Conservation (phyloP, 495 filamentous ascomycete species). For the Trichocladium antarcticum region DNA sequence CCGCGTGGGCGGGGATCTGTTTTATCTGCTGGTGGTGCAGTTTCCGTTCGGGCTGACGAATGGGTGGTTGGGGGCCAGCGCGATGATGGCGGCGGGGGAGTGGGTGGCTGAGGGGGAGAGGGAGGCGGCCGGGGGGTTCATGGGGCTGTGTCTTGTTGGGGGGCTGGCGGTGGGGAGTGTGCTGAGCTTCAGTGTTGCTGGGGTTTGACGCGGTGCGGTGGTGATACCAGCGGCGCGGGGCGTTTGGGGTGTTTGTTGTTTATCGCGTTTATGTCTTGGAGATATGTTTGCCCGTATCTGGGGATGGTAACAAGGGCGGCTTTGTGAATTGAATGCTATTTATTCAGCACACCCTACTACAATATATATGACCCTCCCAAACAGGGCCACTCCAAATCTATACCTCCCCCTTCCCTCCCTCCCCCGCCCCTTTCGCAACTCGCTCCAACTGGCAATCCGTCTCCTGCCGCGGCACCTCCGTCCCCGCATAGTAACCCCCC, state of each 20-base stretch:
- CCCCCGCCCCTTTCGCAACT: too few relatives aligned
- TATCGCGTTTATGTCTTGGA: background rate
- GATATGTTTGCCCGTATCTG: too few relatives aligned
- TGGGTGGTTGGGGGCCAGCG: conserved; percentile 70
- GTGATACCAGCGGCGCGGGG: too few relatives aligned
- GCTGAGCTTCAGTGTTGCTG: conserved; percentile 66
- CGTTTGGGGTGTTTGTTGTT: background rate
- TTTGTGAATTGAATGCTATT: too few relatives aligned
- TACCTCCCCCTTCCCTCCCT: background rate
- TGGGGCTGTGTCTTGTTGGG: conserved; percentile 76
- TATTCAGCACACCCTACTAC: too few relatives aligned
- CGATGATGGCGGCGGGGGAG: conserved; percentile 81
- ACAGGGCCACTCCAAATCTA: too few relatives aligned
- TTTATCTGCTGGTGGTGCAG: conserved; percentile 79
- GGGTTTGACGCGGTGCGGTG: conserved; percentile 25
- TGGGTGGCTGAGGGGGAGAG: conserved; percentile 70
- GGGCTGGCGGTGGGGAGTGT: conserved; percentile 79
- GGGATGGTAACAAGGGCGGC: too few relatives aligned
- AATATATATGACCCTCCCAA: too few relatives aligned
- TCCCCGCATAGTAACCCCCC: conserved; percentile 63
- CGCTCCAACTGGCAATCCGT: conserved; percentile 19
- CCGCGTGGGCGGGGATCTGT: conserved; percentile 62
- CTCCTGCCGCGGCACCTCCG: conserved; percentile 26
- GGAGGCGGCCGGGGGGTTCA: conserved; percentile 86
- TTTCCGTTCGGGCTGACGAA: conserved; percentile 73